Evolutionary conservation across 2,329 filamentous ascomycete species (phyloP), one percentile per base, ranked within the genome.

Genomic region (Hymenoscyphus scutula): DNA sequence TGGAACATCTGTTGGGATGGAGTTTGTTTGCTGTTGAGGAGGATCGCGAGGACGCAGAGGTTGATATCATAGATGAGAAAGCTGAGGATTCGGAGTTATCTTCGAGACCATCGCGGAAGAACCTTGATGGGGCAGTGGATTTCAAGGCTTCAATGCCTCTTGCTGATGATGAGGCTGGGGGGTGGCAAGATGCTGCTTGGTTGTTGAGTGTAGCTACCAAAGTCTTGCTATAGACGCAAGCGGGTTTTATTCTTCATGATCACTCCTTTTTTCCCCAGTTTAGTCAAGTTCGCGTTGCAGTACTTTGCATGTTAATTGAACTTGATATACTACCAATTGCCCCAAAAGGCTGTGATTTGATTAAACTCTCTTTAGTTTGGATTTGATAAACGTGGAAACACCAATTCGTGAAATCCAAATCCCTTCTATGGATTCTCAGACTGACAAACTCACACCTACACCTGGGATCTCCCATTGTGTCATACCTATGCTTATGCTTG

Each of bases 131-230:
- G 7, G 54, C 65, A 30, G 64, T 62, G 23, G 71, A 74, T 30
- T 60, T 69, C 77, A 72, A 80, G 56, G 80, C 83, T 56, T 74
- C 74, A 10, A 76, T 86, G 45, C 78, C 79, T 71, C 77, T 79
- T 10, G 77, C 77, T 58, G 80, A 80, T 51, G 76, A 79, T 8
- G 81, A 88, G 58, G 81, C 84, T 53, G 85, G 84, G 17, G 82
- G 82, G 8, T 89, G 86, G 87, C 81, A 84, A 62, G 87, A 89
- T 74, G 87, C 86, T 29, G 85, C 85, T 17, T 90, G 87, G 87
- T 74, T 90, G 55, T 74, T 89, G 61, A 87, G 81, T 66, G 85
- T 89, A 65, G 87, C 86, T 32, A 71, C 68, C 51, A 74, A 72
- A 53, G 73, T 73, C 11, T 59, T 75, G 41, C 61, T 75, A 23